These are phyloP conservation scores for Capsella bursapastoris DNA, from an alignment of 345 rosid species.

Conservation along the genomic window DNA sequence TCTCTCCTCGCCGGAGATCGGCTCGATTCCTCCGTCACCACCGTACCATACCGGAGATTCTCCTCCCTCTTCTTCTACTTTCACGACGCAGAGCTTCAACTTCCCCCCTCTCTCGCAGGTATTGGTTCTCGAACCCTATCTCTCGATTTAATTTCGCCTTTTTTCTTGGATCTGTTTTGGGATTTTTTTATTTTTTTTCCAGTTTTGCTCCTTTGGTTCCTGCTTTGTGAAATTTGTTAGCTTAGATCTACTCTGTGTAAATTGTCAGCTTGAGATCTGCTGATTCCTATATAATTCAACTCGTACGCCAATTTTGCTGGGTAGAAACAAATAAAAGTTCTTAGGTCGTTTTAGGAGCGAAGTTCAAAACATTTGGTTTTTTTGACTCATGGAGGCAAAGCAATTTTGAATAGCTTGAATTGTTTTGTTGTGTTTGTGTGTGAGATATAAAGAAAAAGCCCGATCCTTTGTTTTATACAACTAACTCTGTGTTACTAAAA, in stretches of 20 bases:
- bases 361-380: background rate
- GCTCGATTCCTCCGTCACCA: background rate
- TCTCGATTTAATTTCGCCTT: conserved; percentile 3
- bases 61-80: background rate
- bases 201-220: background rate
- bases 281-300: background rate
- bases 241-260: background rate
- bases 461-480: background rate
- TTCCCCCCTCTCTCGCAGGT: background rate
- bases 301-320: background rate
- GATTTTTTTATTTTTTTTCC: background rate
- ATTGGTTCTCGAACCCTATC: conserved; percentile 22
- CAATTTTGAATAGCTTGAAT: conserved; percentile 2
- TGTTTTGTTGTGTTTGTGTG: background rate
- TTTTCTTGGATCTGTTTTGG: conserved; percentile 9
- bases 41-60: conserved; percentile 42
- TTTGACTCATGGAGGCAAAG: conserved; percentile 33
- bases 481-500: background rate
- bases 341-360: background rate
- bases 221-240: background rate
- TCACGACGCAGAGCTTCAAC: background rate
- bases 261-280: background rate
- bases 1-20: background rate
- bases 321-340: background rate
- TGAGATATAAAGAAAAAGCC: background rate